phyloP scores from a whole-genome alignment of 2,329 filamentous ascomycete species.

The Monilinia laxa region DNA sequence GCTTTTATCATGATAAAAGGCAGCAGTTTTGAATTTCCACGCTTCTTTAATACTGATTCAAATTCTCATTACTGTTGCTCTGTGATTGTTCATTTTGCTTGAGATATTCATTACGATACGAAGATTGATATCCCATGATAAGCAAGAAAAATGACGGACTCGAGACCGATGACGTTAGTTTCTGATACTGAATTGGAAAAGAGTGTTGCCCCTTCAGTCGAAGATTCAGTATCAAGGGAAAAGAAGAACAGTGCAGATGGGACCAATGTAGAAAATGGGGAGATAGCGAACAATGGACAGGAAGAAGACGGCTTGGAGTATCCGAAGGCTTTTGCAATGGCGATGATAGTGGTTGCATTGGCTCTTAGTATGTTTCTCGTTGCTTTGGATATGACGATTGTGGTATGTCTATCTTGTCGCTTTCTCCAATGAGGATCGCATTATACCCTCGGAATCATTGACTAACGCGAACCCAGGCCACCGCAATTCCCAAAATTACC shows the following conservation, averaged over 20 bases:
- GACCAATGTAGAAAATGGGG: slow-evolving; percentile 20
- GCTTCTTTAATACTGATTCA: not conserved
- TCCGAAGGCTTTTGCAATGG: slow-evolving; percentile 34
- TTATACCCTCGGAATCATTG: not conserved
- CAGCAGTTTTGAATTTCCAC: not conserved
- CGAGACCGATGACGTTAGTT: slow-evolving; percentile 5
- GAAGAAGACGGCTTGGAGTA: slow-evolving; percentile 33
- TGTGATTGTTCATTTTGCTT: not conserved
- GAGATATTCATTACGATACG: not conserved
- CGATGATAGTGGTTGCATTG: slow-evolving; percentile 49
- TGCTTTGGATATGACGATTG: slow-evolving; percentile 49
- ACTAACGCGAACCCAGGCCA: slow-evolving; percentile 40
- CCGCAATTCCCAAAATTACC: slow-evolving; percentile 57
- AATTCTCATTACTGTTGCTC: not conserved
- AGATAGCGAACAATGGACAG: not conserved
- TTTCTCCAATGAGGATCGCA: not conserved
- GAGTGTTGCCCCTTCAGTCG: slow-evolving; percentile 28
- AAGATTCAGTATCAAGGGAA: slow-evolving; percentile 27
- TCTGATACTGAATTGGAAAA: slow-evolving; percentile 27
- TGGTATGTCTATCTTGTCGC: slow-evolving; percentile 33
- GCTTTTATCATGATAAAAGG: not conserved
- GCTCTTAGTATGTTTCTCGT: slow-evolving; percentile 50
- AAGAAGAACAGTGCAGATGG: slow-evolving; percentile 29
- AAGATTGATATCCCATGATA: not conserved
- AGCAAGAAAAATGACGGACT: not conserved